Base-by-base conservation (phyloP, 2,329 filamentous ascomycete genomes). In the Aspergillus brunneoviolaceus region DNA sequence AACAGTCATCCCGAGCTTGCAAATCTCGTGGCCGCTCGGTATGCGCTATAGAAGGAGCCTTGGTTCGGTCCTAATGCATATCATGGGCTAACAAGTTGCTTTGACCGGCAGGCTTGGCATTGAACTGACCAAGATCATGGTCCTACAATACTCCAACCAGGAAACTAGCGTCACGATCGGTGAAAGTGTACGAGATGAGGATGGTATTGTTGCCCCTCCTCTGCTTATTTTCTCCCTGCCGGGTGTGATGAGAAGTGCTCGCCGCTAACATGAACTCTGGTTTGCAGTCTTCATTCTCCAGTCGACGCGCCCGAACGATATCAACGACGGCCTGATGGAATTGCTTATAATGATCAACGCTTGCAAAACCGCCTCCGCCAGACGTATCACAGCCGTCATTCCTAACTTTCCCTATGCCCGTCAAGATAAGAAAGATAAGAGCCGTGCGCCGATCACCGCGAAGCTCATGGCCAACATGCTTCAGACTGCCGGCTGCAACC, bases 281-380 rank as follows among this genome's bases (percentile, higher is more conserved):
- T 60, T 31, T 55, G 49, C 69, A 87, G 93, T 97, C 73, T 98
- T 97, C 81, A 96, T 98, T 70, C 84, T 98, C 62, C 94, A 98
- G 79, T 96, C 94, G 25, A 96, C 95, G 51, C 89, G 91, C 47
- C 94, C 94, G 2, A 93, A 94, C 75, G 93, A 97, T 74, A 96
- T 98, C 81, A 99, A 99, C 79, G 94, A 98, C 76, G 92, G 92
- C 53, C 85, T 99, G 61, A 98, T 99, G 94, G 94, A 99, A 79
- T 86, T 98, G 42, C 85, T 98, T 67, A 97, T 98, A 79, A 96
- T 97, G 88, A 96, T 97, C 78, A 96, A 96, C 74, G 94, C 94
- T 65, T 97, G 94, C 83, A 89, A 91, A 76, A 91, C 88, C 25
- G 89, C 89, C 48, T 90, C 88, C 39, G 94, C 94, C 12, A 88